Evolutionary conservation across 164 flowering plant genomes (phyloP).

Genomic region (Tinospora cordifolia): DNA sequence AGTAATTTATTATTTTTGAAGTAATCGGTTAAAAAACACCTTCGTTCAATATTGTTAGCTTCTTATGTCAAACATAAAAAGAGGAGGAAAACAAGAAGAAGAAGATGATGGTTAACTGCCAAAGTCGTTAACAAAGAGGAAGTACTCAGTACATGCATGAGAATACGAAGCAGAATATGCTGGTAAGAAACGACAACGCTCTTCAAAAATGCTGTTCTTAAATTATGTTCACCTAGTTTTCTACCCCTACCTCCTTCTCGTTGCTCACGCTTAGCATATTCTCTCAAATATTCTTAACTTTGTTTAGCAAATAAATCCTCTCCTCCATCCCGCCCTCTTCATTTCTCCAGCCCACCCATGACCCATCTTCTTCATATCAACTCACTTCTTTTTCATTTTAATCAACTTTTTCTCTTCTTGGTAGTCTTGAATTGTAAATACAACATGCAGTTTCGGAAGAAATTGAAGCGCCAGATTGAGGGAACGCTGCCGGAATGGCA

Average conservation of each 20-base stretch:
- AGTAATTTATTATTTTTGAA: too few relatives aligned
- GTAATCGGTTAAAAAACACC: too few relatives aligned
- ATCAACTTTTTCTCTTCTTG: background rate
- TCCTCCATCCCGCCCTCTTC: background rate
- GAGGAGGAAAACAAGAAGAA: too few relatives aligned
- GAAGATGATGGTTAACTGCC: too few relatives aligned
- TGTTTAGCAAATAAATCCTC: background rate
- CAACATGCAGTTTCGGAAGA: slow-evolving; percentile 82
- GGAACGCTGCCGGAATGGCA: slow-evolving; percentile 79
- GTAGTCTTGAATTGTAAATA: background rate
- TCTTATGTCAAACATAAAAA: too few relatives aligned
- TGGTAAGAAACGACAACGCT: too few relatives aligned
- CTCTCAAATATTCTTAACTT: slow-evolving; percentile 44
- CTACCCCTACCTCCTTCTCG: slow-evolving; percentile 21
- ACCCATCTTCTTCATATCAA: background rate
- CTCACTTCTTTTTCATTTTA: too few relatives aligned
- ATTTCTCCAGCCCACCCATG: background rate
- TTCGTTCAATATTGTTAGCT: too few relatives aligned
- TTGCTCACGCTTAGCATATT: slow-evolving; percentile 76
- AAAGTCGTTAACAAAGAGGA: too few relatives aligned
- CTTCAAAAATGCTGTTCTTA: too few relatives aligned
- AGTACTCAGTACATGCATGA: too few relatives aligned
- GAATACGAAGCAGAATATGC: too few relatives aligned
- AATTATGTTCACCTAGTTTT: slow-evolving; percentile 5
- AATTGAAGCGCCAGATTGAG: slow-evolving; percentile 55